Percentiles rank a stretch among this genome's conserved stretches.
These are phyloP conservation scores for Acephala macrosclerotiorum DNA, from an alignment of 2,329 filamentous ascomycete genomes.

Conservation along the genomic window DNA sequence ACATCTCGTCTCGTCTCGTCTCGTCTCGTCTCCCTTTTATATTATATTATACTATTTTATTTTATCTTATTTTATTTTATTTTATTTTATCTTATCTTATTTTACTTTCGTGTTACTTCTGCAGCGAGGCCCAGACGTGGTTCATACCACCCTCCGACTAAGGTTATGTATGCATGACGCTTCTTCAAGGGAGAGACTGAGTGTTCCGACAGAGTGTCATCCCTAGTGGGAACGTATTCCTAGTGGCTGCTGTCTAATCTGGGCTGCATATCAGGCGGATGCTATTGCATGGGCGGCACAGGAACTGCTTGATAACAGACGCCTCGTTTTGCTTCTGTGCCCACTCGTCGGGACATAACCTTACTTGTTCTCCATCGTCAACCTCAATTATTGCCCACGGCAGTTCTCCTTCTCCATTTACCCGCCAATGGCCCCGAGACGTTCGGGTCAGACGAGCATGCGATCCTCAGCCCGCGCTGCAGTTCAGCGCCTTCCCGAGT, in stretches of 20 bases:
- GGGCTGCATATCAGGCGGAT: conserved; percentile 7
- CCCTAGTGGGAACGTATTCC: neutral
- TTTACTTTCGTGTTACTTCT: neutral
- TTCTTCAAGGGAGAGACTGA: neutral
- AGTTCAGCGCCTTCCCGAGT: neutral
- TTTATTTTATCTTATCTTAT: no score
- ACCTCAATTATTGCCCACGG: neutral
- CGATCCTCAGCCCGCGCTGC: neutral
- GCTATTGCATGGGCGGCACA: conserved; percentile 11
- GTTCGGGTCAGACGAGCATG: neutral
- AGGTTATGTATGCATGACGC: neutral
- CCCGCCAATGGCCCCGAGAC: neutral
- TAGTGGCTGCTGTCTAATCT: neutral
- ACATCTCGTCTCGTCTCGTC: neutral
- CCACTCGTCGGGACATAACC: neutral
- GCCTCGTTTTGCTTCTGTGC: conserved; percentile 2
- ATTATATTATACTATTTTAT: no score
- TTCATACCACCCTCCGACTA: neutral
- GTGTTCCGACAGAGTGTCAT: neutral
- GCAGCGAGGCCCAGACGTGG: neutral
- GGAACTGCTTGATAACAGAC: conserved; percentile 6
- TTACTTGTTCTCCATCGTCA: neutral
- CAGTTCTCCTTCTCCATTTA: neutral
- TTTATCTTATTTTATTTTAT: no score
- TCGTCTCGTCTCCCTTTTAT: neutral